Evolutionary conservation across 257 asterid genomes (phyloP), one percentile per base, ranked within the genome.

Genomic region (Solanum dulcamara): DNA sequence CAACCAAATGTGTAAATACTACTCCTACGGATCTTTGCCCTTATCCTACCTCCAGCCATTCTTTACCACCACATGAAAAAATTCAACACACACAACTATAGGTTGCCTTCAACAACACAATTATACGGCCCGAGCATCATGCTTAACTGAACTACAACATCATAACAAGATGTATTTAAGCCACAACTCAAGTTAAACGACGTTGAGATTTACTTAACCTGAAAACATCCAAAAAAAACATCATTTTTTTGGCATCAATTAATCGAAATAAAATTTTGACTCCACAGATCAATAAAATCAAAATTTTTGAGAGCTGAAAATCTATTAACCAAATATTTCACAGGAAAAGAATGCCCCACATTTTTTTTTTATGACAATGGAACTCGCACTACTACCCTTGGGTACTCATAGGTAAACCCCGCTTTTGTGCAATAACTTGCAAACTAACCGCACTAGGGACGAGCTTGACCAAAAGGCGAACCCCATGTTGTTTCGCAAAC

Each of bases 21-120:
- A 90, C 98, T 93, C 93, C 98, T 81, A 17, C 93, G 91, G 75
- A 96, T 85, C 93, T 90, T 94, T 24, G 97, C 96, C 91, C 98
- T 88, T 66, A 92, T 91, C 85, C 91, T 92, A 6, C 98, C 97
- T 87, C 93, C 85, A 12, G 96, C 87, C 99, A 96, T 96, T 88
- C 84, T 46, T 71, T 60, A 71, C 14, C 72, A 72, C 85, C 30
- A 10, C 60, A 62, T 62, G 38, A 70, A 28, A 28, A 37, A 1
- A 24, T 84, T 53, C 57, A 48, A 51, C n/a, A 28, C 55, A 57
- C 14, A 32, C 42, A 26, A 42, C 85, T 83, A 79, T 30, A 28
- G 42, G 18, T 50, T 81, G 88, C 92, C 88, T 87, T 88, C 84
- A 81, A 84, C 28, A 53, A 32, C 86, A 14, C 89, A 90, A 93